Base-by-base conservation (phyloP, 2,329 filamentous ascomycete genomes). In the Hypoxylon sp. region DNA sequence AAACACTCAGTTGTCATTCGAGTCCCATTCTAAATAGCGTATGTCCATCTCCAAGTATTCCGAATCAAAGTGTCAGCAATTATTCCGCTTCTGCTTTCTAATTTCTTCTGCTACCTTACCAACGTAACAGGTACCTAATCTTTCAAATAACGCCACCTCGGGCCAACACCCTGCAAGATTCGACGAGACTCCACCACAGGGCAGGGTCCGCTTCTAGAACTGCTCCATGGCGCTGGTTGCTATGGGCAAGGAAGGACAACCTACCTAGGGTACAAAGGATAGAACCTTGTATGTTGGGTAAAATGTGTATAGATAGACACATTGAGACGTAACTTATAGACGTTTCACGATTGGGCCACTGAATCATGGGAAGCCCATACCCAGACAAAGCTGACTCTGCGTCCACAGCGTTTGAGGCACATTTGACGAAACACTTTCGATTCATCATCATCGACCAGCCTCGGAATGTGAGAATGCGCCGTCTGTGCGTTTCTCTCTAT, bases 401-500 rank as follows among this genome's bases (percentile, higher is more conserved):
- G 22, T 49, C 35, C 48, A 56, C 44, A 31, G 20, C 55, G 42
- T 54, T 60, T 61, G 55, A 70, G 42, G 60, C 46, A 70, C 58
- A 65, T 56, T 44, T 46, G 51, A 56, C 54, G 48, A 68, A 65
- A 61, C 59, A 44, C 61, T 57, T 62, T 53, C 55, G 40, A 66
- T 64, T 68, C 61, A 58, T 66, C 56, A 55, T 59, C 57, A 44
- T 63, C 51, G 14, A 64, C 40, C 22, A 58, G 51, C 58, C 59
- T 69, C 55, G 46, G 62, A 51, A 66, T 66, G 60, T 66, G 44
- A 66, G 56, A 71, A 46, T 22, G n/a, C 10, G 11, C 30, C 30
- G 61, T 70, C 68, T 55, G 68, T 70, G 68, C 68, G 53, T 44
- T 62, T 42, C 49, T 30, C 25, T 48, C 53, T 35, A 17, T 17